Evolutionary conservation across 1,139 yeast genomes (phyloP), one percentile per base, ranked within the genome.

Genomic region (Taphrina sp.): DNA sequence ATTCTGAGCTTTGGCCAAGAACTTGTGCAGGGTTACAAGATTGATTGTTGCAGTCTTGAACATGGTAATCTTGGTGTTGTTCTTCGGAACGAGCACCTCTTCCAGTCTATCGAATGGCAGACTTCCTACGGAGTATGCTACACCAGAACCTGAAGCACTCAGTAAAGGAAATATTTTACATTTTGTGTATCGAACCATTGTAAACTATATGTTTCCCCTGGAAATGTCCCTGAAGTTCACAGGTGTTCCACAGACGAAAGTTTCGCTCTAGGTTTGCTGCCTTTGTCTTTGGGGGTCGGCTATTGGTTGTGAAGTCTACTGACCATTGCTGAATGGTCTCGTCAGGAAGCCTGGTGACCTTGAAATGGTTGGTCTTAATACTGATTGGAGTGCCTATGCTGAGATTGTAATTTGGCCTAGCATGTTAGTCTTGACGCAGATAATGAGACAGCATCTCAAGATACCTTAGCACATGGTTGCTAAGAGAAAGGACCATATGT

Each of bases 321-420:
- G 56, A 58, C 36, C 58, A 60, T 51, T 60, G 62, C 28, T 55
- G 37, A 12, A 60, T 52, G 16, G 34, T 52, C 7, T 49, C 51
- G 23, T 45, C 54, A 3, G 62, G 62, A n/a, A 59, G 52, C 20
- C 37, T 29, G 22, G 20, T 38, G 28, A 60, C 42, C 20, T 47
- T 49, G 56, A 39, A 59, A 20, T 59, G 61, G 47, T 60, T 60
- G 16, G 58, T 47, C 31, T 43, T 41, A 42, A 58, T 56, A 20
- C 43, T 37, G 36, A 41, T 37, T 5, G 54, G 41, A 2, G 24
- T 31, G 16, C 60, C 60, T n/a, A 42, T 22, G 3, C 42, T 47
- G 23, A 41, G 22, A 22, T 33, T 37, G 54, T 49, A 49, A 20
- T 31, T 39, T 7, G 54, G 54, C 5, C 54, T 39, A 12, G n/a